Base-by-base conservation (phyloP, 768 basidiomycete genomes). In the Phylloporus scabripes region DNA sequence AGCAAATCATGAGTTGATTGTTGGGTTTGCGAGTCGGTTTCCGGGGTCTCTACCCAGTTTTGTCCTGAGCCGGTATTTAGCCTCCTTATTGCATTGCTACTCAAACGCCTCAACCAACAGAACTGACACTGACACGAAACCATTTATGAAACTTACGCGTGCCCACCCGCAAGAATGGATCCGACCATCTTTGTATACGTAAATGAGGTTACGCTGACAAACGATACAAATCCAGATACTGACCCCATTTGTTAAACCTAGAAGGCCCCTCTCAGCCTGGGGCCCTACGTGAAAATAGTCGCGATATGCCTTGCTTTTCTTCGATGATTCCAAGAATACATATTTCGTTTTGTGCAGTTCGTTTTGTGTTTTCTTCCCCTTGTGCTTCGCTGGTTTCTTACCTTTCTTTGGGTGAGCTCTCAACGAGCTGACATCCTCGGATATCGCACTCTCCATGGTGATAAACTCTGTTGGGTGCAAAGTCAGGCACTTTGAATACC, bases 221-320 rank as follows among this genome's bases (percentile, higher is more conserved):
- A 37, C 21, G 15, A 38, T 28, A 10, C 17, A 15, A 45, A 46
- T 31, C 32, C 23, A 34, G 32, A 26, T n/a, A 61, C 77, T 28
- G 36, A 84, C 85, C 72, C 76, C 59, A 58, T 82, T 73, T 33
- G 74, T 67, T 26, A 89, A 57, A n/a, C 80, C 83, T 34, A 89
- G 64, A 46, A 87, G 63, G 23, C 72, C 73, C 57, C 70, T 78
- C 67, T 88, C 86, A 32, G 79, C 74, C 21, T 76, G 71, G 7
- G 70, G 71, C 49, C 78, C 73, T 31, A 83, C 80, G 49, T 79
- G 72, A 67, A 91, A 91, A 59, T 89, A 87, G 58, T 88, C 78
- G 31, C 67, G 58, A 62, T 87, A 90, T 46, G 67, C 72, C 38
- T 68, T 51, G 9, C 72, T 72, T 37, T 65, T 64, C 42, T 74